Conservation (phyloP, 192 early-diverging fungal genomes). For the Chytriomyces hyalinus region DNA sequence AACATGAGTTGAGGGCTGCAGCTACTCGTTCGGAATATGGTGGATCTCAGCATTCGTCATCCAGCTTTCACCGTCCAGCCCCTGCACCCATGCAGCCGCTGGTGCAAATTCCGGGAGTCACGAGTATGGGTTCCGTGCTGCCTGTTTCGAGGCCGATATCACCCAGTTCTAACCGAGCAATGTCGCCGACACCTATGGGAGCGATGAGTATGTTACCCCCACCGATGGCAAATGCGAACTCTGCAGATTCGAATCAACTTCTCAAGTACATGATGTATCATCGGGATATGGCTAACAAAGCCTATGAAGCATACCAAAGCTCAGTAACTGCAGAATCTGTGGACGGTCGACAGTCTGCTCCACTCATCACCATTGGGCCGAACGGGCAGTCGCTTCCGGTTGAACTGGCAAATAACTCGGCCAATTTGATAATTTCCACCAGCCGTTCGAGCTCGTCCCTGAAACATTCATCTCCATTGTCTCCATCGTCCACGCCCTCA, state of each 20-base stretch:
- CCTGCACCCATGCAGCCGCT: neutral
- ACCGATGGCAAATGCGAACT: neutral
- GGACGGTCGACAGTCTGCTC: neutral
- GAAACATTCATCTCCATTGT: neutral
- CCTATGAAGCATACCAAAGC: constrained; percentile 10
- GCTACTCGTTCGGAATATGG: neutral
- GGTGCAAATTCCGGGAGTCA: constrained; percentile 1
- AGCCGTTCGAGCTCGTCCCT: neutral
- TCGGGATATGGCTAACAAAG: constrained; percentile 11
- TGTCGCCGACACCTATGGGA: neutral
- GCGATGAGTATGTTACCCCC: neutral
- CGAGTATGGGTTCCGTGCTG: neutral
- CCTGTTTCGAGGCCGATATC: neutral
- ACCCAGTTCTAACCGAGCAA: neutral
- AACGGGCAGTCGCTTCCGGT: neutral
- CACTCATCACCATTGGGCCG: neutral
- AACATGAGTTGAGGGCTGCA: neutral
- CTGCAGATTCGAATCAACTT: neutral
- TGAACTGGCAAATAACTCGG: neutral
- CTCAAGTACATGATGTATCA: constrained; percentile 9
- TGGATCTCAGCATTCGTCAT: neutral
- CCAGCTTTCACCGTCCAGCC: neutral
- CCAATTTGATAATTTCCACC: neutral
- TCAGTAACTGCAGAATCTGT: neutral
- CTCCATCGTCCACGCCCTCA: neutral